phyloP scores from a whole-genome alignment of 225 moss, liverwort and hornwort genomes.

The Bryoerythrophyllum caledonicum region DNA sequence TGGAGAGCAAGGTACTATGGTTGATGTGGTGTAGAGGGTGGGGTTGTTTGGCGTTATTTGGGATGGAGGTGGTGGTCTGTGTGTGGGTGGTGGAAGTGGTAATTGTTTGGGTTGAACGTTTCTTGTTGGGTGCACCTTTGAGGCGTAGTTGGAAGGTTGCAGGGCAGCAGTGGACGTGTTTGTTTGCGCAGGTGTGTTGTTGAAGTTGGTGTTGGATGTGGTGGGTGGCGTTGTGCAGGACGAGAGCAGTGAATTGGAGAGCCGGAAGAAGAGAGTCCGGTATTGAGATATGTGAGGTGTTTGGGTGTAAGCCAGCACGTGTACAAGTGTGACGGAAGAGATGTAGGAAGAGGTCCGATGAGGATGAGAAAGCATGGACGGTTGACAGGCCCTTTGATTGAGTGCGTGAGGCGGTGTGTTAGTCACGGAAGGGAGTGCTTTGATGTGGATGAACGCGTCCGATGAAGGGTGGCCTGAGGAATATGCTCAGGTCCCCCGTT shows the following conservation, averaged over 20 bases:
- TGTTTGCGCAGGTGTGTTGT: not conserved
- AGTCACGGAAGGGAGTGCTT: slow-evolving; percentile 34
- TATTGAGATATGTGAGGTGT: slow-evolving; percentile 56
- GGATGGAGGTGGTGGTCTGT: not conserved
- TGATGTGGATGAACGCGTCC: slow-evolving; percentile 48
- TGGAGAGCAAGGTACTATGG: slow-evolving; percentile 73
- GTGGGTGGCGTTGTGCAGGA: slow-evolving; percentile 52
- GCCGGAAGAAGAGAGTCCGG: slow-evolving; percentile 84
- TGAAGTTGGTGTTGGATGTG: slow-evolving; percentile 16
- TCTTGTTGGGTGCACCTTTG: not conserved
- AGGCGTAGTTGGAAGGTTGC: not conserved
- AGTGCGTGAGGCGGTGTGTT: slow-evolving; percentile 26
- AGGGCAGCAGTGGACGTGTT: not conserved
- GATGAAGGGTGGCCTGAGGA: slow-evolving; percentile 41
- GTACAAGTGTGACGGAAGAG: slow-evolving; percentile 62
- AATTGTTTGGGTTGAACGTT: not conserved
- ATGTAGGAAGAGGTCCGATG: slow-evolving; percentile 36
- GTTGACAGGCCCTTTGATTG: slow-evolving; percentile 21
- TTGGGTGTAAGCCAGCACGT: slow-evolving; percentile 53
- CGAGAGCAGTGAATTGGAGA: slow-evolving; percentile 75
- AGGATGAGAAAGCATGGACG: slow-evolving; percentile 32
- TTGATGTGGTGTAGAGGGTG: not conserved
- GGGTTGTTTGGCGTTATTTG: not conserved
- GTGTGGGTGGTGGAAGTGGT: not conserved
- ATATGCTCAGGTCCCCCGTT: slow-evolving; percentile 36